Percentiles rank a stretch among this genome's conserved stretches.
phyloP scores from a whole-genome alignment of 2,329 filamentous ascomycete species.

The Colletotrichum coccodes region DNA sequence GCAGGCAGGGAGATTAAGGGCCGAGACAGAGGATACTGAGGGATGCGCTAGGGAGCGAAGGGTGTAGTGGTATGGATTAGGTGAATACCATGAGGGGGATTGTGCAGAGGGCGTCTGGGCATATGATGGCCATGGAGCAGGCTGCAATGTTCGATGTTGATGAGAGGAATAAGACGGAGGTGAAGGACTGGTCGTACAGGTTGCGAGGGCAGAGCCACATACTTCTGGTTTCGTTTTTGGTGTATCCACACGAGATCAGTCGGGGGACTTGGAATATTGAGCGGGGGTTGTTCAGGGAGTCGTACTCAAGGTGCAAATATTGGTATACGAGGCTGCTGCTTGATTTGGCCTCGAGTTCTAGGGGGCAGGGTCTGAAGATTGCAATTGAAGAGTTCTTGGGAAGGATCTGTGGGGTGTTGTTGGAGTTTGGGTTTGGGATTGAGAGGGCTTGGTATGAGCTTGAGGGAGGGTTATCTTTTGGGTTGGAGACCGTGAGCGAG shows the following conservation, averaged over 20 bases:
- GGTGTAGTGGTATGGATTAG: conserved; percentile 57
- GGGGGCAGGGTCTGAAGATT: conserved; percentile 49
- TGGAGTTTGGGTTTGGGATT: conserved; percentile 53
- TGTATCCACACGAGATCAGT: conserved; percentile 48
- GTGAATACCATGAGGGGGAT: conserved; percentile 51
- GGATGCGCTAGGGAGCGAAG: conserved; percentile 20
- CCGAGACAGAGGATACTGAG: conserved; percentile 43
- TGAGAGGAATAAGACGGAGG: conserved; percentile 37
- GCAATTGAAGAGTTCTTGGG: conserved; percentile 52
- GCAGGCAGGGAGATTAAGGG: conserved; percentile 47
- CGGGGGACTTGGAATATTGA: conserved; percentile 42
- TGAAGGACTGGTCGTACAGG: conserved; percentile 42
- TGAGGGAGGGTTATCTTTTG: conserved; percentile 28
- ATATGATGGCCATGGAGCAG: conserved; percentile 44
- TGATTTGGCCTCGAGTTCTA: conserved; percentile 39
- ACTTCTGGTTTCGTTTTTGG: conserved; percentile 55
- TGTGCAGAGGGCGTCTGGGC: conserved; percentile 48
- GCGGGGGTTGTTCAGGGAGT: conserved; percentile 46
- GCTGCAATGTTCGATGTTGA: conserved; percentile 35
- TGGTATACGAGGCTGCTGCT: conserved; percentile 51
- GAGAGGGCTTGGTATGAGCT: conserved; percentile 50
- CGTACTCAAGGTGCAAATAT: conserved; percentile 52
- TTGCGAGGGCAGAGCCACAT: conserved; percentile 52
- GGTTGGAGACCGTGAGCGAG: not conserved
- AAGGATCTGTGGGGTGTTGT: conserved; percentile 51